Evolutionary conservation across 2,329 filamentous ascomycete genomes (phyloP), one percentile per base, ranked within the genome.

Genomic region (Fusarium sp.): DNA sequence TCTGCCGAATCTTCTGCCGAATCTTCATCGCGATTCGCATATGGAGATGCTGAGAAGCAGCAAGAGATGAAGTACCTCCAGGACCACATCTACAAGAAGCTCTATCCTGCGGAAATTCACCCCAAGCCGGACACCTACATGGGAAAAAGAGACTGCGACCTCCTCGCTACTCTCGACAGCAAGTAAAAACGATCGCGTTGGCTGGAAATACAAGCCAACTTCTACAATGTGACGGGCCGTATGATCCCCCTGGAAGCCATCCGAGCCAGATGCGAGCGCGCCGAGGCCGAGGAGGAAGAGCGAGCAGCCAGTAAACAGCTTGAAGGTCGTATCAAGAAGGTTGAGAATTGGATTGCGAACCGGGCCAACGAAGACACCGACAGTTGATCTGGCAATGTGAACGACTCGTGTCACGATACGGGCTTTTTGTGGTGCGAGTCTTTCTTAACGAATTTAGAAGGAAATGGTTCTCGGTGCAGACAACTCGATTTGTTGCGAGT

Each of bases 191-290:
- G 58, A 17, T 68, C 69, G 25, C 71, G 71, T 21, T 80, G 76
- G 75, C 69, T 79, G 1, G 74, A 79, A 56, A 75, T 80, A 69
- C 78, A 81, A 57, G 76, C 77, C 27, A 75, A 74, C 44, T 79
- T 80, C 49, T 76, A 71, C 66, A 79, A 80, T 53, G 75, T 68
- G 39, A 80, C 78, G 0, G 79, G 78, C 4, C 70, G 75, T 7
- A 73, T 79, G 71, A 67, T 80, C 0, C 73, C 77, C 1, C 62
- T 77, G 8, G 71, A 75, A 31, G 63, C 74, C n/a, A 72, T 81
- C 41, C 72, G 72, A 36, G 66, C 63, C 19, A 75, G 72, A 53
- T 71, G 73, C n/a, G 74, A 75, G 53, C 49, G 51, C 10, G 72
- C 67, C 0, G 74, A 75, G 55, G 49, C 46, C 25, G 55, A 50